Conservation (phyloP, 1,284 basidiomycete genomes). For the Cutaneotrichosporon dermatis region DNA sequence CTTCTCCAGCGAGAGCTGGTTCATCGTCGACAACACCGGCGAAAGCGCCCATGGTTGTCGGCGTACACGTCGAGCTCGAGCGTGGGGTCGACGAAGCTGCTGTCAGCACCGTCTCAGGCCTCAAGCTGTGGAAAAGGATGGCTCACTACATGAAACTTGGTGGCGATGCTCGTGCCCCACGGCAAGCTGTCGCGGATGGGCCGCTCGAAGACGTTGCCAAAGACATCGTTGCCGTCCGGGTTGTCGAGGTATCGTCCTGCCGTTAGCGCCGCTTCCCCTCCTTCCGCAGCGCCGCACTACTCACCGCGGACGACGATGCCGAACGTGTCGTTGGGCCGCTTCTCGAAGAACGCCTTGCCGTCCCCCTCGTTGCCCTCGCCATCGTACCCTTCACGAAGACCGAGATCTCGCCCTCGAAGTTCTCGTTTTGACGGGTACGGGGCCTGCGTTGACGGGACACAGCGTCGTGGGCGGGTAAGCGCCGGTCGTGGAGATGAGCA, state of each 20-base stretch:
- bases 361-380: slow-evolving; percentile 55
- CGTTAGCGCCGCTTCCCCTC: neutral
- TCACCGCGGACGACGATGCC: slow-evolving; percentile 76
- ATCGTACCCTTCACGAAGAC: slow-evolving; percentile 66
- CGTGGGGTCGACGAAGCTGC: slow-evolving; percentile 76
- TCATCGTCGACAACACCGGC: slow-evolving; percentile 81
- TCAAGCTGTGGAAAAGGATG: too few species aligned
- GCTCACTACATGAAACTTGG: slow-evolving; percentile 79
- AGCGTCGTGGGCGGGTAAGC: slow-evolving; percentile 53
- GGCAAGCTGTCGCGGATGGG: slow-evolving; percentile 61
- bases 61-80: slow-evolving; percentile 74
- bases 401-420: slow-evolving; percentile 68
- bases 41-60: slow-evolving; percentile 81
- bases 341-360: slow-evolving; percentile 53
- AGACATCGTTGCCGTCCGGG: slow-evolving; percentile 66
- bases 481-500: slow-evolving; percentile 29
- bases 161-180: slow-evolving; percentile 76
- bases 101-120: too few species aligned
- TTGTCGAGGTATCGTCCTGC: slow-evolving; percentile 67
- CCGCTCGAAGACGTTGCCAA: slow-evolving; percentile 69
- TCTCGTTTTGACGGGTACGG: slow-evolving; percentile 58
- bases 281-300: slow-evolving; percentile 15
- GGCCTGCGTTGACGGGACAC: slow-evolving; percentile 63
- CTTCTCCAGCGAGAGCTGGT: slow-evolving; percentile 60
- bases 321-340: slow-evolving; percentile 68